Conservation (phyloP, 2,329 filamentous ascomycete genomes). For the Amphichorda felina region DNA sequence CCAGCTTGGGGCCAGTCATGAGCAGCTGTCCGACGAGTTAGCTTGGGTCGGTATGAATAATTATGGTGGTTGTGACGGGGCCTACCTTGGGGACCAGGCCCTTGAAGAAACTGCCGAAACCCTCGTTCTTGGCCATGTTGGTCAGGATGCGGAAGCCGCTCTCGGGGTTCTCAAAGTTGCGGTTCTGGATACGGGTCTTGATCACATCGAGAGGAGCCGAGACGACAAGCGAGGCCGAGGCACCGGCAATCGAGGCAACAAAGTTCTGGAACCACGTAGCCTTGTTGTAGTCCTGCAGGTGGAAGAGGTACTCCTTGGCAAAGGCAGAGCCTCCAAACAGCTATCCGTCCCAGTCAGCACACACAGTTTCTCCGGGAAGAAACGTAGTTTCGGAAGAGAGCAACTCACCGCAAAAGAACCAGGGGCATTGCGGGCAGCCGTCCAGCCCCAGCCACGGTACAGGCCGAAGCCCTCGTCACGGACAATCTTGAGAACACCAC, state of each 20-base stretch:
- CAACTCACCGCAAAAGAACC: conserved; percentile 86
- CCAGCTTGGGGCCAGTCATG: conserved; percentile 98
- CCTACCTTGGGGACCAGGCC: conserved; percentile 79
- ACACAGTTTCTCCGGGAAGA: no score
- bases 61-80: conserved; percentile 4
- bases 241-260: conserved; percentile 87
- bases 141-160: conserved; percentile 82
- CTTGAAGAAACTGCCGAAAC: conserved; percentile 86
- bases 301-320: conserved; percentile 92
- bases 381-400: no score
- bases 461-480: conserved; percentile 89
- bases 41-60: not conserved
- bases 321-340: conserved; percentile 96
- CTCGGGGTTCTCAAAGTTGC: conserved; percentile 97
- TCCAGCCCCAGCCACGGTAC: conserved; percentile 96
- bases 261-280: conserved; percentile 96
- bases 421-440: conserved; percentile 89
- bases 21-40: conserved; percentile 48
- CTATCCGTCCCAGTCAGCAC: conserved; percentile 28
- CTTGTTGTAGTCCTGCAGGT: conserved; percentile 86
- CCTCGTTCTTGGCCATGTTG: conserved; percentile 91
- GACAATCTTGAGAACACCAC: conserved; percentile 81
- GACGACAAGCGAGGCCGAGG: conserved; percentile 86
- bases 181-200: conserved; percentile 97
- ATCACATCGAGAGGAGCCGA: conserved; percentile 96